Evolutionary conservation across 352 stramenopile genomes (phyloP).

Genomic region (Phytophthora melonis): DNA sequence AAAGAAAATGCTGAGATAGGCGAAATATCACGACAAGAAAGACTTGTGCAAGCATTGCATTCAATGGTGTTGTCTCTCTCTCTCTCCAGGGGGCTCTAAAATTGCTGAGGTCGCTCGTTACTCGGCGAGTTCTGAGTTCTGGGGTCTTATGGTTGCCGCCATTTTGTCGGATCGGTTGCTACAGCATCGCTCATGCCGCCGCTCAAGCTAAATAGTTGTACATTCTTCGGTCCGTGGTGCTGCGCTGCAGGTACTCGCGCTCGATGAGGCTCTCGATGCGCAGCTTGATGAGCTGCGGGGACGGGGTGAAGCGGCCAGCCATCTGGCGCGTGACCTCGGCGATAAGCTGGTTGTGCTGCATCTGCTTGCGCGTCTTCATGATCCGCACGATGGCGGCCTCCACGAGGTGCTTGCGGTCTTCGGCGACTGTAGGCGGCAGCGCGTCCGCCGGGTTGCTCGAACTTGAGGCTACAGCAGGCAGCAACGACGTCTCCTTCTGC

Average conservation of each 20-base stretch:
- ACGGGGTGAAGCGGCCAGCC: constrained; percentile 92
- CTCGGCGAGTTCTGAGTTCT: background rate
- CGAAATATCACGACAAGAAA: too few relatives aligned
- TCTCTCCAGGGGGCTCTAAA: background rate
- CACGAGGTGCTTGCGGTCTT: constrained; percentile 96
- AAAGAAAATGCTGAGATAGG: too few relatives aligned
- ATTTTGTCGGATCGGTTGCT: background rate
- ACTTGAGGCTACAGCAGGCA: constrained; percentile 46
- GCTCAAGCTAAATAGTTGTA: constrained; percentile 98
- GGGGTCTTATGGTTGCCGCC: background rate
- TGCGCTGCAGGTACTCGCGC: constrained; percentile 98
- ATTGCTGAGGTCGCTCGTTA: too few relatives aligned
- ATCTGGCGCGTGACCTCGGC: constrained; percentile 91
- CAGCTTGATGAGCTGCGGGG: constrained; percentile 97
- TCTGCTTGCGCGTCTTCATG: constrained; percentile 95
- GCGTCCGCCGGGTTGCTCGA: constrained; percentile 62
- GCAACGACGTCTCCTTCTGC: constrained; percentile 79
- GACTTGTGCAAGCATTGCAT: too few relatives aligned
- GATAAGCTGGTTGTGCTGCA: constrained; percentile 94
- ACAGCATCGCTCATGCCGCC: background rate
- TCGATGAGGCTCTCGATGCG: constrained; percentile 99
- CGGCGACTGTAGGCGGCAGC: constrained; percentile 93
- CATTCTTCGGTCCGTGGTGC: constrained; percentile 90
- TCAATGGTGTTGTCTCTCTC: too few relatives aligned
- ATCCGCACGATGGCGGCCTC: constrained; percentile 96